Conservation (phyloP, 495 filamentous ascomycete species). For the Xylaria scruposa region DNA sequence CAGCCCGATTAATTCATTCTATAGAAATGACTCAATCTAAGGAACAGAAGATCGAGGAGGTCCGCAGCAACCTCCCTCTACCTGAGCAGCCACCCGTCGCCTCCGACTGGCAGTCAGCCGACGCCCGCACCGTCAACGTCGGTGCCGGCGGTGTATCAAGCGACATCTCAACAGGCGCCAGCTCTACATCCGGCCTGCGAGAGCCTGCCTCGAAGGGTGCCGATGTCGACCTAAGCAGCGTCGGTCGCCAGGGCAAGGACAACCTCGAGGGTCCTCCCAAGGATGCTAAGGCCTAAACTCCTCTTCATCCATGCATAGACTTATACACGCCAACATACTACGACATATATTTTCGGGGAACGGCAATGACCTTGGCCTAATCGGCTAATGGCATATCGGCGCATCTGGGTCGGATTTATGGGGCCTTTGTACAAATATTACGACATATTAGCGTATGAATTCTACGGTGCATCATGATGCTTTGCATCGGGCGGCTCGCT, state of each 20-base stretch:
- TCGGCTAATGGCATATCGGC: conserved; percentile 9
- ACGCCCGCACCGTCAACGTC: conserved; percentile 70
- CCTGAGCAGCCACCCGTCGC: conserved; percentile 75
- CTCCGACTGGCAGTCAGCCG: conserved; percentile 76
- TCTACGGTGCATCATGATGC: background rate
- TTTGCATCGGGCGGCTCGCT: background rate
- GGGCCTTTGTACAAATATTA: conserved; percentile 2
- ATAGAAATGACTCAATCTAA: conserved; percentile 43
- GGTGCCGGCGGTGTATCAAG: conserved; percentile 62
- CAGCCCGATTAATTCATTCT: conserved; percentile 7
- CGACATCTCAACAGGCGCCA: conserved; percentile 61
- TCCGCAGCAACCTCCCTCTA: conserved; percentile 74
- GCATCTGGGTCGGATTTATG: background rate
- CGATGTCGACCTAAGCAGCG: conserved; percentile 51
- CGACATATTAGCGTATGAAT: conserved; percentile 12
- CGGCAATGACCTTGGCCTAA: background rate
- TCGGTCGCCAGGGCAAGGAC: conserved; percentile 65
- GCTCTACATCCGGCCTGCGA: conserved; percentile 60
- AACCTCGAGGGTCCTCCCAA: conserved; percentile 55
- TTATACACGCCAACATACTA: background rate
- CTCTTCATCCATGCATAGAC: background rate
- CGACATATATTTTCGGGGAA: background rate
- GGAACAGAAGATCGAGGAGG: conserved; percentile 66
- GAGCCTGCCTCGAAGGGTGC: conserved; percentile 66
- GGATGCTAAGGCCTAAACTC: conserved; percentile 54